phyloP scores from a whole-genome alignment of 106 monocot genomes.

The Hemerocallis citrina region DNA sequence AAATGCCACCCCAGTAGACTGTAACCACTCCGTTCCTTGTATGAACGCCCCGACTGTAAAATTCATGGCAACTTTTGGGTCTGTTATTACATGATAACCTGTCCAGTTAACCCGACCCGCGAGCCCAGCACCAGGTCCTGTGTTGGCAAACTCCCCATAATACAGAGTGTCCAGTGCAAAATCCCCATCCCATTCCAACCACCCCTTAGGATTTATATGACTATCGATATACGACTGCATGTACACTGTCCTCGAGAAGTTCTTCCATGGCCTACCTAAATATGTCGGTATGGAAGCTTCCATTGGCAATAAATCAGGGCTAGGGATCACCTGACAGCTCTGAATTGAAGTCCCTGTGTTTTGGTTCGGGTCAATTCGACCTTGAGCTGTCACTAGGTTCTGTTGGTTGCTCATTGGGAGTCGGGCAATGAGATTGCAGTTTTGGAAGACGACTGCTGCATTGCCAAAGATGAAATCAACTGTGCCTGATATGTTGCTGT shows the following conservation, averaged over 20 bases:
- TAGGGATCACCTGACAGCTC: conserved; percentile 1
- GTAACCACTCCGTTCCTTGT: conserved; percentile 29
- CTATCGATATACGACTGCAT: conserved; percentile 22
- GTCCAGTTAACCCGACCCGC: conserved; percentile 29
- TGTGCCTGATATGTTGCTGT: conserved; percentile 19
- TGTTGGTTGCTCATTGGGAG: conserved; percentile 13
- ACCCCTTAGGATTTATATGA: conserved; percentile 15
- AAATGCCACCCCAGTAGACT: conserved; percentile 16
- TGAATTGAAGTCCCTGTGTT: conserved; percentile 27
- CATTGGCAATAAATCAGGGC: not conserved
- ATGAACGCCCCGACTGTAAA: conserved; percentile 26
- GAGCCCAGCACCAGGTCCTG: conserved; percentile 25
- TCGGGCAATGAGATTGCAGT: conserved; percentile 13
- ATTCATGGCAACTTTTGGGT: conserved; percentile 5
- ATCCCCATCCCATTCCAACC: conserved; percentile 20
- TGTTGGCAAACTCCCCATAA: conserved; percentile 31
- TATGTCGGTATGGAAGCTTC: conserved; percentile 7
- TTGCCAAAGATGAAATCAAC: conserved; percentile 33
- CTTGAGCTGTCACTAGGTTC: conserved; percentile 25
- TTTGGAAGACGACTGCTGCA: conserved; percentile 24
- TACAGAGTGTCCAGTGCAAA: conserved; percentile 29
- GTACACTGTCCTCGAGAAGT: conserved; percentile 26
- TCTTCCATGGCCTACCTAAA: conserved; percentile 40
- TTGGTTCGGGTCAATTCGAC: conserved; percentile 22
- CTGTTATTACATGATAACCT: conserved; percentile 29